Conservation (phyloP, 495 filamentous ascomycete species). For the Aspergillus asperescens region DNA sequence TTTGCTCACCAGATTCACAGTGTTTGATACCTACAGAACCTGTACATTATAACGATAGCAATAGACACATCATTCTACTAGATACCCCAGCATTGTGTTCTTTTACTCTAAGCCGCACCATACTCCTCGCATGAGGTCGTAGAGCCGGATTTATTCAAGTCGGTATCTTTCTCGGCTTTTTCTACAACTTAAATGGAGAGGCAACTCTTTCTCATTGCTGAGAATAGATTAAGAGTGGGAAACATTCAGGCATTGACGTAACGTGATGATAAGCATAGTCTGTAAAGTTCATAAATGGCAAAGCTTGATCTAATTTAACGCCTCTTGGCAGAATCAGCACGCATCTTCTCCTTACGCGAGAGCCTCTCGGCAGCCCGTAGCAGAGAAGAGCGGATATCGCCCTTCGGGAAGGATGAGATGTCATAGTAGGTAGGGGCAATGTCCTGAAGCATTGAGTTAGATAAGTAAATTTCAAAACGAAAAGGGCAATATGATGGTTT, state of each 20-base stretch:
- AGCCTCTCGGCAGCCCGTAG: conserved; percentile 69
- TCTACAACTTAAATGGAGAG: no score
- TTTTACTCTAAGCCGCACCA: no score
- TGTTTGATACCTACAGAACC: conserved; percentile 10
- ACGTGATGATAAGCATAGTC: conserved; percentile 1
- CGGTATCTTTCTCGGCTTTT: no score
- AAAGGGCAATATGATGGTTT: not conserved
- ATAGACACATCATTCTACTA: conserved; percentile 1
- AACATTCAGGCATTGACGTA: no score
- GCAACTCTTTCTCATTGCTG: no score
- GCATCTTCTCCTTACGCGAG: conserved; percentile 64
- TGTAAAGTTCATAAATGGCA: conserved; percentile 12
- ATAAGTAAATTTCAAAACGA: conserved; percentile 17
- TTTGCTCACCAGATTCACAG: not conserved
- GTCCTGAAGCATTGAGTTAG: conserved; percentile 48
- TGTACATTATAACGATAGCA: conserved; percentile 18
- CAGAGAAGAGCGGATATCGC: conserved; percentile 75
- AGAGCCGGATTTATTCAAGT: no score
- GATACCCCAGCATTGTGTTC: no score
- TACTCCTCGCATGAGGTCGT: no score
- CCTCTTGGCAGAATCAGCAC: conserved; percentile 32
- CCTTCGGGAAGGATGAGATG: conserved; percentile 73
- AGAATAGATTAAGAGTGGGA: no score
- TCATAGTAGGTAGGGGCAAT: conserved; percentile 93
- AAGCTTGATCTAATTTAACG: conserved; percentile 20